A percentile compares a stretch with the other conserved stretches of the same genome.
Evolutionary conservation across 495 filamentous ascomycete genomes (phyloP).

Genomic region (Penicillium lagena): DNA sequence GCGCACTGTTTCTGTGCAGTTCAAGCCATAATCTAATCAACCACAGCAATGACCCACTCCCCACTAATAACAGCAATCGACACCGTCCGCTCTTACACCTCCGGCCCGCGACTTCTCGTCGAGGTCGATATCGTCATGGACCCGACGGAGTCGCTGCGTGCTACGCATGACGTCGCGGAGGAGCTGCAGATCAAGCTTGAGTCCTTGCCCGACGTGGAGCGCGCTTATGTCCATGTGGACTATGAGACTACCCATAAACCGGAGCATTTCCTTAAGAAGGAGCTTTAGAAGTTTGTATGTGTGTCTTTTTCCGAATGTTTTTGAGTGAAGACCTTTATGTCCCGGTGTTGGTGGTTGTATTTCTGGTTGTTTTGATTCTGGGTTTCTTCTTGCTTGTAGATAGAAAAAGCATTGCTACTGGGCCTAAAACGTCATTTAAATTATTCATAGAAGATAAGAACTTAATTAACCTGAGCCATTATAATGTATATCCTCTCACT

Average conservation of each 20-base stretch:
- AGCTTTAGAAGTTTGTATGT: conserved; percentile 31
- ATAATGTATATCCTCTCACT: no score
- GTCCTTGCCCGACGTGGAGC: conserved; percentile 83
- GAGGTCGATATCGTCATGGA: conserved; percentile 91
- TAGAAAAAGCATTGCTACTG: no score
- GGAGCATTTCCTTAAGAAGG: conserved; percentile 62
- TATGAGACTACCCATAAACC: conserved; percentile 98
- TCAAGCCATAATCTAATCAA: background rate
- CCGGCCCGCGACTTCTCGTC: conserved; percentile 81
- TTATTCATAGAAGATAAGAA: no score
- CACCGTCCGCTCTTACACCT: conserved; percentile 89
- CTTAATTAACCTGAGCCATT: no score
- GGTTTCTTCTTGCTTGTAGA: no score
- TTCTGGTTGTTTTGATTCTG: no score
- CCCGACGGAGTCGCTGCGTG: conserved; percentile 55
- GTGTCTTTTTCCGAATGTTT: background rate
- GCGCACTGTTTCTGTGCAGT: background rate
- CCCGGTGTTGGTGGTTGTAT: no score
- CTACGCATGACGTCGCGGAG: conserved; percentile 91
- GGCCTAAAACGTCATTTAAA: no score
- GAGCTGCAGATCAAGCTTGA: conserved; percentile 93
- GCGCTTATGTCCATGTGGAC: conserved; percentile 96
- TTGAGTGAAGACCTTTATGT: no score
- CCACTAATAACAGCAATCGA: conserved; percentile 76
- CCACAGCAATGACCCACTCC: conserved; percentile 78